Base-by-base conservation (phyloP, 163 green algal genomes). In the Volvox carteri region DNA sequence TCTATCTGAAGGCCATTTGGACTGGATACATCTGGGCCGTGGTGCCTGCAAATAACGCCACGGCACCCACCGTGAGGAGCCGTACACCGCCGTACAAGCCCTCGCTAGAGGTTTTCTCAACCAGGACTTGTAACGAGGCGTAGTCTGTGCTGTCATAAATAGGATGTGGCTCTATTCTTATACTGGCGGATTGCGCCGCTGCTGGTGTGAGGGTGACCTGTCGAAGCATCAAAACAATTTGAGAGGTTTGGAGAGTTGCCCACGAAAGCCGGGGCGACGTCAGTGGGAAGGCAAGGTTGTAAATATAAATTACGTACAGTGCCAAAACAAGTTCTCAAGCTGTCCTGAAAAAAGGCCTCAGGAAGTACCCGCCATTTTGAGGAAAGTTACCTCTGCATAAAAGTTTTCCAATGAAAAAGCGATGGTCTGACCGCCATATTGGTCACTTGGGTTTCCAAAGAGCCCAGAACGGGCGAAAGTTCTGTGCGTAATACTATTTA, bases 361-460 rank as follows among this genome's bases (percentile, higher is more conserved):
- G 60, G 9, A 6, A 23, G 60, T 30, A 37, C 23, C 60, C 19
- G 60, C 60, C 28, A 39, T 35, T 68, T 37, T 16, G 37, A 72
- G 37, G 28, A 76, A 25, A 12, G 1, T 44, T 48, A 93, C 96
- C 90, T 96, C 93, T 4, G 96, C 95, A 48, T 85, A 95, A 78
- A 96, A 98, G 85, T 98, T 97, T 0, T 85, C 62, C 1, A 98
- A 78, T 0, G 91, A 93, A 2, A 98, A 88, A 0, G 94, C 93
- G 3, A 98, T 91, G 0, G 90, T 95, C 16, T 95, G 95, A 16
- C 96, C 96, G 33, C 86, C 81, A 86, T 95, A 98, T 18, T 94
- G 95, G 79, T 98, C 96, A 14, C 80, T 94, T 33, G 96, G 95
- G 78, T 98, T 98, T 28, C 96, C 96, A 1, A 98, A 89, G 12